phyloP scores from a whole-genome alignment of 257 asterid species.

The Rubia yunnanensis region DNA sequence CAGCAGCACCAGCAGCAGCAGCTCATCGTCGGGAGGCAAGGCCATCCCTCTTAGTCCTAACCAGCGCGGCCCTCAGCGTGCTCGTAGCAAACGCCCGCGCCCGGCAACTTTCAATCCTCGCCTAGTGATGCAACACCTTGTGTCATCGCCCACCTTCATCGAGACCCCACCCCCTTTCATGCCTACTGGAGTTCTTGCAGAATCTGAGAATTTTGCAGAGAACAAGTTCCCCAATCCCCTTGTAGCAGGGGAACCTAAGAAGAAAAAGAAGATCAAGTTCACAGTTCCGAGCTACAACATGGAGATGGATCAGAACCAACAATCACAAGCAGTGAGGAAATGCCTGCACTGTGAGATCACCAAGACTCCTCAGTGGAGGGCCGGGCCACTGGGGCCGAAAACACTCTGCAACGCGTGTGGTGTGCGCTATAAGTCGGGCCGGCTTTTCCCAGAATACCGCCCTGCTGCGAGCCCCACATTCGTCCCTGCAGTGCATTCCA shows the following conservation, averaged over 20 bases:
- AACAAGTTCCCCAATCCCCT: conserved; percentile 19
- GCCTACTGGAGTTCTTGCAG: conserved; percentile 19
- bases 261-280: conserved; percentile 49
- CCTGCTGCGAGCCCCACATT: conserved; percentile 61
- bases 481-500: conserved; percentile 42
- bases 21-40: conserved; percentile 36
- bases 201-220: conserved; percentile 33
- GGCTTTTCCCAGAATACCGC: conserved; percentile 48
- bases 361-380: conserved; percentile 60
- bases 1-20: conserved; percentile 54
- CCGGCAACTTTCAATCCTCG: conserved; percentile 58
- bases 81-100: conserved; percentile 85
- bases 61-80: conserved; percentile 66
- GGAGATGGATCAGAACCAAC: conserved; percentile 19
- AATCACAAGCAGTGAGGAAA: conserved; percentile 35
- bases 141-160: conserved; percentile 27
- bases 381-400: conserved; percentile 56
- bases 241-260: conserved; percentile 22
- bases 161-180: conserved; percentile 31
- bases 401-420: conserved; percentile 61
- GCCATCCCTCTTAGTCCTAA: conserved; percentile 38
- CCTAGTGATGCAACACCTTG: conserved; percentile 37
- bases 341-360: conserved; percentile 56
- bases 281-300: conserved; percentile 15
- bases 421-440: conserved; percentile 50